These are phyloP conservation scores for Paradendryphiella salina DNA, from an alignment of 2,329 filamentous ascomycete genomes.

Conservation along the genomic window DNA sequence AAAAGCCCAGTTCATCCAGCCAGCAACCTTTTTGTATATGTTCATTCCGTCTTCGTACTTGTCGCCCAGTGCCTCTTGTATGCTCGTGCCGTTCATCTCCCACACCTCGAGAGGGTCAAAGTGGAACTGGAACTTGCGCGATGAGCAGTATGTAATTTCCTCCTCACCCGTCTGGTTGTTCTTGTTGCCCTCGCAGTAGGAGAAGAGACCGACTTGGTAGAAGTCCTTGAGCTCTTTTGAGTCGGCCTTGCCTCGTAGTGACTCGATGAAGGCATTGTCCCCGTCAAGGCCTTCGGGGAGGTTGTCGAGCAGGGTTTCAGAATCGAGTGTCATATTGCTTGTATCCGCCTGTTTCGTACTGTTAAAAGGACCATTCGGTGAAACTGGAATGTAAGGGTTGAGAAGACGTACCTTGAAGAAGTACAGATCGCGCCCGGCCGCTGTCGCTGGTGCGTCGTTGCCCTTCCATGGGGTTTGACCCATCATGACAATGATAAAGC, in stretches of 20 bases:
- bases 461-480: constrained; percentile 57
- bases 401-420: constrained; percentile 61
- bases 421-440: constrained; percentile 56
- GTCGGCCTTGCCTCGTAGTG: constrained; percentile 46
- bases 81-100: constrained; percentile 60
- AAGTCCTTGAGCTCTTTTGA: constrained; percentile 64
- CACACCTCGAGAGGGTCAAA: constrained; percentile 70
- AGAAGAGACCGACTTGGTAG: constrained; percentile 84
- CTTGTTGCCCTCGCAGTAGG: constrained; percentile 73
- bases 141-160: constrained; percentile 65
- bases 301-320: constrained; percentile 43
- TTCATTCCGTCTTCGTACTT: constrained; percentile 69
- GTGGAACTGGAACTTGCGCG: constrained; percentile 75
- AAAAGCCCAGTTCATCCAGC: constrained; percentile 84
- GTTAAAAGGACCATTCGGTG: constrained; percentile 16
- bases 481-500: constrained; percentile 61
- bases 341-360: constrained; percentile 37
- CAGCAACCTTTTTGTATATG: constrained; percentile 71
- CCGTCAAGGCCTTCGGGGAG: constrained; percentile 34
- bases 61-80: constrained; percentile 62
- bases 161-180: constrained; percentile 55
- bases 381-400: constrained; percentile 25
- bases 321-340: constrained; percentile 59
- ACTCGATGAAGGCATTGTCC: constrained; percentile 46
- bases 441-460: constrained; percentile 41